These are phyloP conservation scores for Clathrospora elynae DNA, from an alignment of 2,329 filamentous ascomycete genomes.

Conservation along the genomic window DNA sequence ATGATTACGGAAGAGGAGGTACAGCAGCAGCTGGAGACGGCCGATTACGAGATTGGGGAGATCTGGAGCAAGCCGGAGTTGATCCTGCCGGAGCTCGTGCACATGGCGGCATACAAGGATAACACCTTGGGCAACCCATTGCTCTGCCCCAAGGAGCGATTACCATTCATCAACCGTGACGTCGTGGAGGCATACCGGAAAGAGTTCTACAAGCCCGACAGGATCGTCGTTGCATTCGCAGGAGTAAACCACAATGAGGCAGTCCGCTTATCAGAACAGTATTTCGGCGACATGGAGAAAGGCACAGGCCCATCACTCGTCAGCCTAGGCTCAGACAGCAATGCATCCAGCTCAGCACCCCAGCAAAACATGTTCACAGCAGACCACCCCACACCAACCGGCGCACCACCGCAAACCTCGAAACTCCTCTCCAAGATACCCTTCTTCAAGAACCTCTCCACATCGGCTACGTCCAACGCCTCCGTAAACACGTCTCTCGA, in stretches of 20 bases:
- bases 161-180: slow-evolving; percentile 72
- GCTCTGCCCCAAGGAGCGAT: slow-evolving; percentile 83
- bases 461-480: slow-evolving; percentile 68
- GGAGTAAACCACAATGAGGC: slow-evolving; percentile 84
- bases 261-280: slow-evolving; percentile 76
- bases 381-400: slow-evolving; percentile 42
- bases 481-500: slow-evolving; percentile 57
- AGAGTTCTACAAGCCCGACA: slow-evolving; percentile 84
- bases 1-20: slow-evolving; percentile 86
- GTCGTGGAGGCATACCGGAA: slow-evolving; percentile 80
- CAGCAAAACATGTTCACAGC: slow-evolving; percentile 54
- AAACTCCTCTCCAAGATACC: slow-evolving; percentile 81
- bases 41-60: slow-evolving; percentile 92
- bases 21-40: slow-evolving; percentile 82
- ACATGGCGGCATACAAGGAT: slow-evolving; percentile 93
- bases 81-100: slow-evolving; percentile 91
- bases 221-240: slow-evolving; percentile 93
- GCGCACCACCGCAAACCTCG: slow-evolving; percentile 59
- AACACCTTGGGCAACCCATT: slow-evolving; percentile 95
- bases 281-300: slow-evolving; percentile 88
- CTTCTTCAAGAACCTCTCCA: slow-evolving; percentile 87
- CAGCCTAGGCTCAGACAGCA: slow-evolving; percentile 34
- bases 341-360: slow-evolving; percentile 29
- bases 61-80: slow-evolving; percentile 98
- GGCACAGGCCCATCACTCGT: slow-evolving; percentile 52